A percentile compares a stretch with the other conserved stretches of the same genome.
Evolutionary conservation across 163 green algal species (phyloP).

Genomic region (Chloromonas sp.): DNA sequence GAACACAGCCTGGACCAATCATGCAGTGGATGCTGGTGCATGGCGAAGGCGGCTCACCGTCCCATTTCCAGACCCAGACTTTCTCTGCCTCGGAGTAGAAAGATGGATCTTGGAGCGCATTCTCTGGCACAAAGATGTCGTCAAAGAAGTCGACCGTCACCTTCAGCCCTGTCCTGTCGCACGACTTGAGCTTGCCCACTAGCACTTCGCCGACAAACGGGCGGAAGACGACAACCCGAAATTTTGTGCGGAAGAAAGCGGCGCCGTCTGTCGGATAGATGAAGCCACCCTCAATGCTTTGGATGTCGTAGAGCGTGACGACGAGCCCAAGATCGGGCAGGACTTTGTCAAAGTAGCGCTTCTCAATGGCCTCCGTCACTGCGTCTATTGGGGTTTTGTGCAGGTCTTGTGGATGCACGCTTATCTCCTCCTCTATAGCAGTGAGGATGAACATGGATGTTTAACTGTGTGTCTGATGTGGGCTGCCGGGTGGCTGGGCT

Average conservation of each 20-base stretch:
- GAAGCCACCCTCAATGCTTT: constrained; percentile 70
- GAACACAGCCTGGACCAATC: no score
- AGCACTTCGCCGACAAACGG: constrained; percentile 85
- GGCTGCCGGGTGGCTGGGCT: no score
- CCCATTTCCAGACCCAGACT: constrained; percentile 77
- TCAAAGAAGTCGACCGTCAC: constrained; percentile 90
- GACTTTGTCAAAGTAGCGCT: constrained; percentile 74
- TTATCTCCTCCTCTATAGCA: constrained; percentile 69
- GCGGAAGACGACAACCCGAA: constrained; percentile 84
- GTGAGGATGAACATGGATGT: constrained; percentile 71
- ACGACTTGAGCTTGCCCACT: constrained; percentile 66
- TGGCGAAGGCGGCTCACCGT: constrained; percentile 14
- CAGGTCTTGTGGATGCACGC: constrained; percentile 66
- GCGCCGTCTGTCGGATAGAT: constrained; percentile 80
- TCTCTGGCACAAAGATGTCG: constrained; percentile 79
- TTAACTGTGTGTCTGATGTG: no score
- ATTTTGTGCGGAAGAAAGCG: constrained; percentile 67
- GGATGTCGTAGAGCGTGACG: constrained; percentile 86
- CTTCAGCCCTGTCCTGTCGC: constrained; percentile 59
- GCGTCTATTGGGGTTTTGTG: constrained; percentile 53
- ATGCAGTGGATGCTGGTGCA: no score
- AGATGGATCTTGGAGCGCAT: constrained; percentile 61
- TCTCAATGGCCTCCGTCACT: constrained; percentile 66
- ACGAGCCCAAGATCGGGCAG: constrained; percentile 75
- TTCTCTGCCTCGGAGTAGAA: constrained; percentile 62